phyloP scores from a whole-genome alignment of 192 early-diverging fungal species.

The Mortierella hygrophila region DNA sequence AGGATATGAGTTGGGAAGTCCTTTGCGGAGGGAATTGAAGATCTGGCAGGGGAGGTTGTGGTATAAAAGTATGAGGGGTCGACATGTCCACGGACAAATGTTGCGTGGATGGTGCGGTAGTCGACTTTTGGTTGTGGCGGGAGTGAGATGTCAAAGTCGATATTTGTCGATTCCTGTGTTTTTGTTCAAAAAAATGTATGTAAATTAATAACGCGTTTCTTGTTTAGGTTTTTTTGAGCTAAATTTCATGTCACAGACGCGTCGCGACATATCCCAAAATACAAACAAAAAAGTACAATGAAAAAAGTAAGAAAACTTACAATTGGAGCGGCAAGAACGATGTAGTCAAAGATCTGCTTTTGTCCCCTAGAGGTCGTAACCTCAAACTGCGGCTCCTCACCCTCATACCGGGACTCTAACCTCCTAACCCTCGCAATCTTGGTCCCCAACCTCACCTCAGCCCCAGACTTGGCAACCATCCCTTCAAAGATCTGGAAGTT shows the following conservation, averaged over 20 bases:
- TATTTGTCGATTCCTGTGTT: conserved; percentile 43
- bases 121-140: conserved; percentile 45
- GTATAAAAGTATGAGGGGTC: conserved; percentile 65
- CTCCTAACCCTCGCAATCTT: conserved; percentile 52
- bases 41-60: not conserved
- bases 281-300: not conserved
- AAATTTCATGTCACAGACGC: not conserved
- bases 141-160: conserved; percentile 56
- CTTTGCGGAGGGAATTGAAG: not conserved
- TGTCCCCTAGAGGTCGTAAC: conserved; percentile 50
- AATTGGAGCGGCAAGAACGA: conserved; percentile 73
- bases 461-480: conserved; percentile 58
- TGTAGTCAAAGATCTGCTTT: conserved; percentile 65
- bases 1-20: conserved; percentile 62
- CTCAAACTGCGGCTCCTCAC: conserved; percentile 33
- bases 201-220: not conserved
- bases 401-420: conserved; percentile 13
- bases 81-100: conserved; percentile 66
- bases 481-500: conserved; percentile 74
- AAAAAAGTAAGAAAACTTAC: conserved; percentile 43
- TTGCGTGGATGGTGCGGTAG: conserved; percentile 70
- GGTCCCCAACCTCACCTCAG: conserved; percentile 62
- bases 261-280: not conserved
- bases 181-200: not conserved
- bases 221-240: not conserved